Evolutionary conservation across 495 filamentous ascomycete genomes (phyloP).

Genomic region (Glutinoglossum americanum): DNA sequence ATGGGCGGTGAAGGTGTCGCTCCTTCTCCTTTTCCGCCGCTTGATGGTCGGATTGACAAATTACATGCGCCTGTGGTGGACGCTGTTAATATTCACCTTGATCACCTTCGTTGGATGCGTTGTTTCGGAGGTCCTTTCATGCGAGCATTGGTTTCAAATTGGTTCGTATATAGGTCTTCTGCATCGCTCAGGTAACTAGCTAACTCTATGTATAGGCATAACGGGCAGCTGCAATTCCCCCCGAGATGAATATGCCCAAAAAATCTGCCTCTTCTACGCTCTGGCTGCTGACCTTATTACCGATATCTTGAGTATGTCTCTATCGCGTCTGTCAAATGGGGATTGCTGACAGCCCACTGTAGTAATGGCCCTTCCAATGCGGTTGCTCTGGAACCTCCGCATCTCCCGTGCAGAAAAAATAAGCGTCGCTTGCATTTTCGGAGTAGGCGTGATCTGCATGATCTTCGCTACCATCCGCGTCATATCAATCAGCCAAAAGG

Average conservation of each 20-base stretch:
- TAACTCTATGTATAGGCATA: neutral
- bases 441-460: constrained; percentile 11
- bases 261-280: constrained; percentile 22
- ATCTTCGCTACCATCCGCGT: constrained; percentile 10
- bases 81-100: constrained; percentile 16
- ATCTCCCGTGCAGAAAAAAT: constrained; percentile 8
- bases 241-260: constrained; percentile 17
- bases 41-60: constrained; percentile 16
- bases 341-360: neutral
- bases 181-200: neutral
- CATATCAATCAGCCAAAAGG: constrained; percentile 8
- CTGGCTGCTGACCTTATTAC: constrained; percentile 22
- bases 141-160: constrained; percentile 21
- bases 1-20: constrained; percentile 26
- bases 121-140: constrained; percentile 19
- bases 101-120: constrained; percentile 18
- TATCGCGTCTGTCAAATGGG: neutral
- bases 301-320: constrained; percentile 21
- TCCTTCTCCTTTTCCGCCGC: constrained; percentile 23
- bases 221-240: constrained; percentile 14
- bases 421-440: constrained; percentile 10
- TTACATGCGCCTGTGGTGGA: constrained; percentile 20
- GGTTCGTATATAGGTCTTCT: constrained; percentile 7
- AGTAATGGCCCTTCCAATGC: constrained; percentile 13
- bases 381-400: constrained; percentile 8